Conservation (phyloP, 2,329 filamentous ascomycete species). For the Colletotrichum sp. region DNA sequence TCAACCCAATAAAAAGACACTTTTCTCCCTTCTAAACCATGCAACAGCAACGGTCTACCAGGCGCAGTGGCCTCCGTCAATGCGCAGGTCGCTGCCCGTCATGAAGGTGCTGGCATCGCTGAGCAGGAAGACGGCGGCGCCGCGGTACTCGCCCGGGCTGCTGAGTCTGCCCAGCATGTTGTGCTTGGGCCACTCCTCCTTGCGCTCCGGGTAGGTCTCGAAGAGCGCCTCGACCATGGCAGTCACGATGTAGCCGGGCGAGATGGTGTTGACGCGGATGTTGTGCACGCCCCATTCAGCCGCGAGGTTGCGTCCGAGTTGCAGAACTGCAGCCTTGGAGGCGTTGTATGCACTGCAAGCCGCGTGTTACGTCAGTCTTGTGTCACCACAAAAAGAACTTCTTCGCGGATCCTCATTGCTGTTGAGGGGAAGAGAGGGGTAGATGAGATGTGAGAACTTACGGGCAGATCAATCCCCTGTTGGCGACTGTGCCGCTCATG, state of each 20-base stretch:
- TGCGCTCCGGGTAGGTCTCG: slow-evolving; percentile 72
- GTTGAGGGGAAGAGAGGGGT: background rate
- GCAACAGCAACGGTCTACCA: slow-evolving; percentile 48
- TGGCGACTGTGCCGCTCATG: slow-evolving; percentile 73
- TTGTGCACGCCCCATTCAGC: slow-evolving; percentile 74
- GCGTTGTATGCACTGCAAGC: slow-evolving; percentile 74
- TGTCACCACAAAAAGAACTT: background rate
- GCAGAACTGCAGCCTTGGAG: slow-evolving; percentile 76
- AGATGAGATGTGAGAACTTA: slow-evolving; percentile 40
- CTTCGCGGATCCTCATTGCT: background rate
- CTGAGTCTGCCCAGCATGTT: slow-evolving; percentile 83
- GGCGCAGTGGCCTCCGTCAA: slow-evolving; percentile 73
- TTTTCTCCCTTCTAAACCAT: background rate
- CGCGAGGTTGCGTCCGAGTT: slow-evolving; percentile 73
- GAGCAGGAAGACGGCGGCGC: slow-evolving; percentile 59
- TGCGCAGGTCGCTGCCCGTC: slow-evolving; percentile 64
- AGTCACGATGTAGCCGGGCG: slow-evolving; percentile 80
- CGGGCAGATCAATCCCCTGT: slow-evolving; percentile 64
- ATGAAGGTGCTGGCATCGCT: slow-evolving; percentile 46
- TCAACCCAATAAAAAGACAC: background rate
- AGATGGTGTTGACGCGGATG: slow-evolving; percentile 83
- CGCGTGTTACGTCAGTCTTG: background rate
- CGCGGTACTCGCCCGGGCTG: slow-evolving; percentile 71
- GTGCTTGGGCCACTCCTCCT: slow-evolving; percentile 75
- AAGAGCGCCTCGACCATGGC: slow-evolving; percentile 87